A percentile compares a stretch with the other conserved stretches of the same genome.
These are phyloP conservation scores for Perkinsus marinus DNA, from an alignment of 169 alveolate genomes.

Conservation along the genomic window DNA sequence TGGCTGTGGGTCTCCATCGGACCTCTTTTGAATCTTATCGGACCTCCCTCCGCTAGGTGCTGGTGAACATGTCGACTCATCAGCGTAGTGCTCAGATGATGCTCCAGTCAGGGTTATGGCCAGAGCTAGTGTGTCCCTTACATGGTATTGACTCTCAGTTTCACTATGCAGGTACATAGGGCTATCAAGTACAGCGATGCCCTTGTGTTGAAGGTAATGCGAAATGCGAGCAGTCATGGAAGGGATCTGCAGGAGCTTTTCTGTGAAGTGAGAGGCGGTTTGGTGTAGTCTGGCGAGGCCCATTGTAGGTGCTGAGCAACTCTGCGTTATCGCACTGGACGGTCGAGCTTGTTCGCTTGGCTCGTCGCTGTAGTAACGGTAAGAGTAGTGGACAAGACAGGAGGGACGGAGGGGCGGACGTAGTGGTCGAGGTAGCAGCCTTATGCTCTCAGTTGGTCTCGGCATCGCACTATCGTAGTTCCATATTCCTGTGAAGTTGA, in stretches of 20 bases:
- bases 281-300: background rate
- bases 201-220: background rate
- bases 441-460: background rate
- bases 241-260: background rate
- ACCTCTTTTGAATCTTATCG: no score
- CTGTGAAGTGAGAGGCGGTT: background rate
- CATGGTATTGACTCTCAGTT: background rate
- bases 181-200: background rate
- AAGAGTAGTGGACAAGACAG: background rate
- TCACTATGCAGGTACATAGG: background rate
- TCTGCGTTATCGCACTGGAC: background rate
- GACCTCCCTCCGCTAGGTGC: background rate
- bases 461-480: no score
- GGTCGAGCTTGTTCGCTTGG: background rate
- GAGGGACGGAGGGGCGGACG: background rate
- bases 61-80: background rate
- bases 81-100: background rate
- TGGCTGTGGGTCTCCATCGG: background rate
- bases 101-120: background rate
- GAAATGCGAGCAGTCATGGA: background rate
- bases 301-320: background rate
- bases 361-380: background rate
- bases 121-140: background rate
- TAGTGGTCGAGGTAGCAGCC: background rate
- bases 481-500: no score